phyloP scores from a whole-genome alignment of 148 eudicot species.

The Amaranthus cruentus region DNA sequence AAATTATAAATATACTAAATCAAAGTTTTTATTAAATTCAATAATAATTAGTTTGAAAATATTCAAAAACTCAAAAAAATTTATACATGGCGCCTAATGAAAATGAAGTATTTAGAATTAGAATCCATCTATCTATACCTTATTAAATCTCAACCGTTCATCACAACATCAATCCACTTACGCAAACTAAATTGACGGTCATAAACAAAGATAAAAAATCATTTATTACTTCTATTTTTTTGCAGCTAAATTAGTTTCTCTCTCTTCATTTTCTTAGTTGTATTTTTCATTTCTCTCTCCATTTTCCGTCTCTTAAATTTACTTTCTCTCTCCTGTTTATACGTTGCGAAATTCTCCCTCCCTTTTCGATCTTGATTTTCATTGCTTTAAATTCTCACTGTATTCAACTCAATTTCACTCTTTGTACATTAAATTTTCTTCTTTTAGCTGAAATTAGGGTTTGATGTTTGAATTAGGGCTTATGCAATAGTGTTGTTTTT shows the following conservation, averaged over 20 bases:
- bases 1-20: too few species aligned
- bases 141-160: slow-evolving; percentile 18
- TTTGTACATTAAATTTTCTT: neutral
- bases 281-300: neutral
- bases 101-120: slow-evolving; percentile 11
- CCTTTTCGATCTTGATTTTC: slow-evolving; percentile 27
- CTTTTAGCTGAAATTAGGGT: slow-evolving; percentile 19
- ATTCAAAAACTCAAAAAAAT: neutral
- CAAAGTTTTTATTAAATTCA: too few species aligned
- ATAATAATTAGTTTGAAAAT: neutral
- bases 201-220: neutral
- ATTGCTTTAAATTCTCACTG: neutral
- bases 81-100: slow-evolving; percentile 24
- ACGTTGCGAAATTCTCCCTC: slow-evolving; percentile 14
- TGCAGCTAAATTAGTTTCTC: neutral
- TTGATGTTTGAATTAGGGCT: slow-evolving; percentile 12
- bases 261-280: neutral
- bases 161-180: neutral
- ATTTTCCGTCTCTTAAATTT: neutral
- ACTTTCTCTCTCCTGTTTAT: slow-evolving; percentile 14
- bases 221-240: neutral
- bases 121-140: neutral
- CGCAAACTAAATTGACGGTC: slow-evolving; percentile 19
- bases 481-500: neutral
- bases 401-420: neutral